phyloP scores from a whole-genome alignment of 116 monocot species.

The Trichopus zeylanicus region DNA sequence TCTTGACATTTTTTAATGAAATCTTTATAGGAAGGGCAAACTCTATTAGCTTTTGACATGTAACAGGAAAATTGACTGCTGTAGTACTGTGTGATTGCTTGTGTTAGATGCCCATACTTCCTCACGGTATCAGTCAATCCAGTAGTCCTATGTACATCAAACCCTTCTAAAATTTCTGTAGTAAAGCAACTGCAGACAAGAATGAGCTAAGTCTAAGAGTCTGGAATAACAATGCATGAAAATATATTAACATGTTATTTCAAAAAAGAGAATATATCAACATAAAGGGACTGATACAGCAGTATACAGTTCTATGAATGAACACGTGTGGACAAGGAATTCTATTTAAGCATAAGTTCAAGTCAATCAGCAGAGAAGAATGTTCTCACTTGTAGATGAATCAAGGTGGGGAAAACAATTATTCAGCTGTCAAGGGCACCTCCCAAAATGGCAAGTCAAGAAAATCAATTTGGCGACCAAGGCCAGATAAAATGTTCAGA shows the following conservation, averaged over 20 bases:
- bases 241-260: too few relatives aligned
- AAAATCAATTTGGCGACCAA: too few relatives aligned
- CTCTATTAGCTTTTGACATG: conserved; percentile 2
- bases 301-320: too few relatives aligned
- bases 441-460: too few relatives aligned
- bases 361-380: too few relatives aligned
- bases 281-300: background rate
- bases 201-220: background rate
- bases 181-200: conserved; percentile 79
- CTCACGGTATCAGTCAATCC: conserved; percentile 75
- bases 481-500: too few relatives aligned
- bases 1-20: conserved; percentile 75
- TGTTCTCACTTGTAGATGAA: too few relatives aligned
- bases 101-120: conserved; percentile 73
- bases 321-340: too few relatives aligned
- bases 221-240: background rate
- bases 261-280: background rate
- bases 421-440: too few relatives aligned
- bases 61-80: conserved; percentile 24
- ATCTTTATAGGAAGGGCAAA: conserved; percentile 55
- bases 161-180: conserved; percentile 94
- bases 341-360: too few relatives aligned
- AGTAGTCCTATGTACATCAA: conserved; percentile 82
- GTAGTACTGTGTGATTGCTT: conserved; percentile 70
- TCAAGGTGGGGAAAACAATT: too few relatives aligned